phyloP scores from a whole-genome alignment of 768 basidiomycete species.

The Pulveroboletus frians region DNA sequence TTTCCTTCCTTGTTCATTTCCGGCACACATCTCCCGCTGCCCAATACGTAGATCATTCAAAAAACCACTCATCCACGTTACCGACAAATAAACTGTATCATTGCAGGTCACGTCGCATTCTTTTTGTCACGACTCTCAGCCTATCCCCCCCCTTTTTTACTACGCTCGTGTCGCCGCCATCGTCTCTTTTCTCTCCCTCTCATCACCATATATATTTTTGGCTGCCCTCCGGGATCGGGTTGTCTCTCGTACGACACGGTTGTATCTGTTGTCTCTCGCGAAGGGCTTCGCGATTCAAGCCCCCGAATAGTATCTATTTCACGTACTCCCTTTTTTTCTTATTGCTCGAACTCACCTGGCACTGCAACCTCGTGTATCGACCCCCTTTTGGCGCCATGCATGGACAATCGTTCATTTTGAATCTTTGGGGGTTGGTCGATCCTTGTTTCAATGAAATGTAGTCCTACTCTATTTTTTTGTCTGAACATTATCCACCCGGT shows the following conservation, averaged over 20 bases:
- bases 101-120: conserved; percentile 7
- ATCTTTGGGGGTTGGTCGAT: no score
- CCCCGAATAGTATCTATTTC: conserved; percentile 34
- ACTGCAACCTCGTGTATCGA: no score
- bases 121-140: conserved; percentile 5
- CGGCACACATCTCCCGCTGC: background rate
- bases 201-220: conserved; percentile 29
- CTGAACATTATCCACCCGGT: no score
- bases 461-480: no score
- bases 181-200: conserved; percentile 15
- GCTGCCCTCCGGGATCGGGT: conserved; percentile 14
- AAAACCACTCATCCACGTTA: conserved; percentile 9
- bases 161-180: background rate
- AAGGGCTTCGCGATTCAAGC: conserved; percentile 49
- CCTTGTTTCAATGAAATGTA: no score
- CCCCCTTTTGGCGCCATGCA: no score
- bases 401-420: no score
- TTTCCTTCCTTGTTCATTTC: background rate
- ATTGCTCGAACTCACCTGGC: background rate
- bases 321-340: background rate
- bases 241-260: conserved; percentile 12
- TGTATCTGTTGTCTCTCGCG: conserved; percentile 33
- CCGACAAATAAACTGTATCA: conserved; percentile 16
- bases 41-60: conserved; percentile 16
- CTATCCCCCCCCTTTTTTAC: background rate